Conservation (phyloP, 1,139 yeast genomes). For the Torulaspora globosa region DNA sequence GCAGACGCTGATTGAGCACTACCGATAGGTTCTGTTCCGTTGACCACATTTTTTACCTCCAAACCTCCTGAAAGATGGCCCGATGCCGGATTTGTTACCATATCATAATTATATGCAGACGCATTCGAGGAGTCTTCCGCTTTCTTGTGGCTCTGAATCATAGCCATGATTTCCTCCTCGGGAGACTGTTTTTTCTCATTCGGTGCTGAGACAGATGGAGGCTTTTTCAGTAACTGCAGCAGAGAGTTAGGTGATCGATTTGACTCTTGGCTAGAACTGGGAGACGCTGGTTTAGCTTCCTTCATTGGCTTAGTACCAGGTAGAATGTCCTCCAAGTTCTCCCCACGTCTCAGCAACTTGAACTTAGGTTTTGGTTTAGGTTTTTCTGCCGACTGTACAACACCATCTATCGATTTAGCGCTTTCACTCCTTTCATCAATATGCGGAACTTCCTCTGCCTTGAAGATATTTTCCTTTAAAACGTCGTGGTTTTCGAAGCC, state of each 20-base stretch:
- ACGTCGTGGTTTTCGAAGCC: conserved; percentile 13
- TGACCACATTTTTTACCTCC: background rate
- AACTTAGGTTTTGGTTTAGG: conserved; percentile 28
- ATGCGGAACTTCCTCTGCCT: conserved; percentile 40
- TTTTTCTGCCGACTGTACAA: conserved; percentile 7
- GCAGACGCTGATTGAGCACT: conserved; percentile 14
- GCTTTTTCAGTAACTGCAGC: conserved; percentile 11
- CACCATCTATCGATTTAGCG: conserved; percentile 15
- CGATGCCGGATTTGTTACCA: conserved; percentile 12
- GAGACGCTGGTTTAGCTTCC: background rate
- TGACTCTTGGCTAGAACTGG: background rate
- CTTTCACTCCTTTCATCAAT: conserved; percentile 36
- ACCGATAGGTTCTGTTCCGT: background rate
- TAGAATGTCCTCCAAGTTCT: conserved; percentile 20
- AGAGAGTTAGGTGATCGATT: conserved; percentile 8
- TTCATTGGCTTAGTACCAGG: conserved; percentile 7
- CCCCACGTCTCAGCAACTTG: conserved; percentile 38
- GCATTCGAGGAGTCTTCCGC: conserved; percentile 5
- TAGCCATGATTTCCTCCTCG: conserved; percentile 16
- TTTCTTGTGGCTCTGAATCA: conserved; percentile 10
- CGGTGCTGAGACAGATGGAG: background rate
- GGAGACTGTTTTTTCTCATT: conserved; percentile 6
- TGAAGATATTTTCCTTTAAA: conserved; percentile 18
- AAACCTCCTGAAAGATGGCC: background rate
- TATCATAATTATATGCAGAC: conserved; percentile 12